Conservation (phyloP, 75 land plant genomes). For the Cupressus sempervirens region DNA sequence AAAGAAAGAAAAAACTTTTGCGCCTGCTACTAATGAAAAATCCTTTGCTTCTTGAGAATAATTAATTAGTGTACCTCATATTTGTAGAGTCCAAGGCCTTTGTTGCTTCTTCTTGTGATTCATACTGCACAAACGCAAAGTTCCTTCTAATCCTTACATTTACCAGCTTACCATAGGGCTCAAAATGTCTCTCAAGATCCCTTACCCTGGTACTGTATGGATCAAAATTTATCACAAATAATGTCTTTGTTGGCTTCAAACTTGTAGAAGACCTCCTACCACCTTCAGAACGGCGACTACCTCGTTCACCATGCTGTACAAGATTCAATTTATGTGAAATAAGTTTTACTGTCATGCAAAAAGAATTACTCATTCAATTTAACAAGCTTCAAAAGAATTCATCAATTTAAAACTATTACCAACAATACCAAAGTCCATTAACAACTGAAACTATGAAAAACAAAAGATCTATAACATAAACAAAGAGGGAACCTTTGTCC, state of each 20-base stretch:
- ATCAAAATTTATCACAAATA: conserved; percentile 57
- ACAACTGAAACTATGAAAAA: background rate
- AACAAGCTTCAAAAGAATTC: background rate
- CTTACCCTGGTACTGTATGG: conserved; percentile 37
- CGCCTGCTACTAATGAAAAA: background rate
- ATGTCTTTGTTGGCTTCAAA: conserved; percentile 46
- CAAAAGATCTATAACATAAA: background rate
- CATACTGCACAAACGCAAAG: conserved; percentile 55
- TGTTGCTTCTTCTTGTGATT: conserved; percentile 50
- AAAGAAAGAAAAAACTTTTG: background rate
- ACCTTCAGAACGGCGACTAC: conserved; percentile 38
- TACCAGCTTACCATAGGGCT: conserved; percentile 51
- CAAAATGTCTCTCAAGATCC: conserved; percentile 48
- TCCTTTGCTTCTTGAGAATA: background rate
- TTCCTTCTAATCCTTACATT: conserved; percentile 56
- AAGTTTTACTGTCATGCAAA: background rate
- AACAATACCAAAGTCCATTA: background rate
- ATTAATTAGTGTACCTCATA: conserved; percentile 33
- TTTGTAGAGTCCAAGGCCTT: conserved; percentile 50
- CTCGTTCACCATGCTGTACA: conserved; percentile 42
- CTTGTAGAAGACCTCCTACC: conserved; percentile 35
- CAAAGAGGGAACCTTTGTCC: conserved; percentile 36
- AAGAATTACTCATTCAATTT: background rate
- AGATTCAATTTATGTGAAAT: background rate
- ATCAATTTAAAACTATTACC: background rate